phyloP scores from a whole-genome alignment of 2,329 filamentous ascomycete genomes.

The Trichoderma arundinaceum region DNA sequence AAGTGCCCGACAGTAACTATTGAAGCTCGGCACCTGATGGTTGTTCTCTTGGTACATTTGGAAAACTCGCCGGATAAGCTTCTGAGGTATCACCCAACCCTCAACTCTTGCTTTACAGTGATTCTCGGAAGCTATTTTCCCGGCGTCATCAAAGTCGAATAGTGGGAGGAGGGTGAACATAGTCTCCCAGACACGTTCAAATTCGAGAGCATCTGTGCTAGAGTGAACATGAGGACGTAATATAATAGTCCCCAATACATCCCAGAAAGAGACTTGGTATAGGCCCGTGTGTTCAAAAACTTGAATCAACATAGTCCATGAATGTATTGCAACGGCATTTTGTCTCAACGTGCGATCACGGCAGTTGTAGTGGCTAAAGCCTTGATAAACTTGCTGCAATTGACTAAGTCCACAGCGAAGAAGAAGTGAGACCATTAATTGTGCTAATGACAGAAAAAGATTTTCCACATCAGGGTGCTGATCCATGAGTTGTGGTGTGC shows the following conservation, averaged over 20 bases:
- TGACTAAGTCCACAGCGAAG: constrained; percentile 50
- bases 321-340: constrained; percentile 53
- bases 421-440: constrained; percentile 49
- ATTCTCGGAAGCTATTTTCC: constrained; percentile 51
- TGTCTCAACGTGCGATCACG: constrained; percentile 60
- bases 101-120: constrained; percentile 48
- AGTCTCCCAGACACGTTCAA: constrained; percentile 64
- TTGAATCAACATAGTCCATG: constrained; percentile 65
- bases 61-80: constrained; percentile 62
- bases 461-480: constrained; percentile 56
- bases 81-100: constrained; percentile 66
- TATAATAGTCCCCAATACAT: constrained; percentile 56
- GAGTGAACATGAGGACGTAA: constrained; percentile 35
- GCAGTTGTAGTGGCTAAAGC: constrained; percentile 52
- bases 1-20: constrained; percentile 66
- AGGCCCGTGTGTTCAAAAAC: constrained; percentile 57
- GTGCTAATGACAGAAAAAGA: constrained; percentile 52
- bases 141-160: constrained; percentile 62
- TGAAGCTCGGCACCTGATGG: constrained; percentile 65
- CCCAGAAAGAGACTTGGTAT: constrained; percentile 65
- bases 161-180: constrained; percentile 67
- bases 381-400: constrained; percentile 54
- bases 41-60: constrained; percentile 61
- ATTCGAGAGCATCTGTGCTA: constrained; percentile 51
- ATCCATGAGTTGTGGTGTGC: constrained; percentile 40